Evolutionary conservation across 1,284 basidiomycete species (phyloP).

Genomic region (Fomitiporia mediterranea): DNA sequence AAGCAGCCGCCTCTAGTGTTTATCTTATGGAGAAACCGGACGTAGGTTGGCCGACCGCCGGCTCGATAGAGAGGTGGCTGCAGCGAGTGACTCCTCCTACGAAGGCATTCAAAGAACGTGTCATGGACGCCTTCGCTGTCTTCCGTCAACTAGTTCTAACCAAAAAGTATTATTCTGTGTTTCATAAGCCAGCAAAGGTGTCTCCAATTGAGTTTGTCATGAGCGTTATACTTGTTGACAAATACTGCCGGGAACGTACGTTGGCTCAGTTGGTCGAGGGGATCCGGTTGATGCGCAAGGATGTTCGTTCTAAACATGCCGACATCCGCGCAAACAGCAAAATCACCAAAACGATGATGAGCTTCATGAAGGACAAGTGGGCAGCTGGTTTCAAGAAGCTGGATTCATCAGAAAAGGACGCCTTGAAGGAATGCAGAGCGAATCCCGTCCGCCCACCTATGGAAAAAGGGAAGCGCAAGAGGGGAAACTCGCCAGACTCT

Average conservation of each 20-base stretch:
- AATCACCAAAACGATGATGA: conserved; percentile 53
- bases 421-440: neutral
- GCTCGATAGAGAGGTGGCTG: conserved; percentile 58
- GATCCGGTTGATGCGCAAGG: conserved; percentile 47
- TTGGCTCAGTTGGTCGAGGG: conserved; percentile 44
- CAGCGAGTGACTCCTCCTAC: conserved; percentile 39
- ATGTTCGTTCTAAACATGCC: conserved; percentile 46
- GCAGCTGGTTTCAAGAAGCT: conserved; percentile 7
- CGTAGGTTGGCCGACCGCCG: conserved; percentile 44
- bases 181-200: conserved; percentile 48
- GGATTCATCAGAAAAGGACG: conserved; percentile 3
- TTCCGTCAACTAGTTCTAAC: conserved; percentile 50
- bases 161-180: conserved; percentile 36
- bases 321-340: conserved; percentile 58
- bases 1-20: conserved; percentile 59
- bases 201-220: conserved; percentile 74
- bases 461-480: conserved; percentile 3
- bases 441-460: neutral
- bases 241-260: conserved; percentile 42
- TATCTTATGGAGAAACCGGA: conserved; percentile 55
- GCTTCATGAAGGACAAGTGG: conserved; percentile 34
- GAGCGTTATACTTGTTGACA: conserved; percentile 38
- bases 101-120: conserved; percentile 42
- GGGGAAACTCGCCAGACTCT: neutral
- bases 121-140: conserved; percentile 45